Conservation (phyloP, 441 rosid species). For the Euphorbia corollata region DNA sequence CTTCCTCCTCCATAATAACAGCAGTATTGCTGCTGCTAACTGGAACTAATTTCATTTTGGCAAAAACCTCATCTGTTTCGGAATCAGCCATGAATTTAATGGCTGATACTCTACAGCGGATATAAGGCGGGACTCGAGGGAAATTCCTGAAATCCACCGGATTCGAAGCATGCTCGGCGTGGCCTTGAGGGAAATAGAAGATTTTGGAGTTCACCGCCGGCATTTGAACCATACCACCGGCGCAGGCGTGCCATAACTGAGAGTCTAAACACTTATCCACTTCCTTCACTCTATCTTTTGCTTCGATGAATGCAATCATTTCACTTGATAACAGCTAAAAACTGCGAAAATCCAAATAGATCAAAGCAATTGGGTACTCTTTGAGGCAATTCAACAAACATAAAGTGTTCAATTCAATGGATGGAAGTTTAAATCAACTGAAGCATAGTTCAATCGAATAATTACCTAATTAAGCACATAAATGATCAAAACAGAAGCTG, state of each 20-base stretch:
- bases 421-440: background rate
- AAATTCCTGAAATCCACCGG: slow-evolving; percentile 49
- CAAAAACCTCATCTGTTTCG: slow-evolving; percentile 87
- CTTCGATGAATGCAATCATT: slow-evolving; percentile 33
- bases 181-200: slow-evolving; percentile 93
- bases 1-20: slow-evolving; percentile 18
- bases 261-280: slow-evolving; percentile 69
- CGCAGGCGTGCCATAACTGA: slow-evolving; percentile 95
- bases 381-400: slow-evolving; percentile 3
- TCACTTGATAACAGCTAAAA: background rate
- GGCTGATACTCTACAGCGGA: slow-evolving; percentile 51
- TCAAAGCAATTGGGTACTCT: slow-evolving; percentile 4
- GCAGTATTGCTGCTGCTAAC: slow-evolving; percentile 18
- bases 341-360: slow-evolving; percentile 9
- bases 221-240: slow-evolving; percentile 93
- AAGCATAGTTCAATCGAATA: background rate
- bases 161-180: slow-evolving; percentile 65
- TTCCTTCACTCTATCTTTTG: slow-evolving; percentile 40
- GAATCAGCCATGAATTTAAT: slow-evolving; percentile 72
- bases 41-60: slow-evolving; percentile 52
- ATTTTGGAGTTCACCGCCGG: slow-evolving; percentile 69
- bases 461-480: slow-evolving; percentile 12
- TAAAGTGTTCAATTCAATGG: background rate
- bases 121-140: slow-evolving; percentile 40
- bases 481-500: background rate